phyloP scores from a whole-genome alignment of 306 rosid species.

The Quercus bicolor region DNA sequence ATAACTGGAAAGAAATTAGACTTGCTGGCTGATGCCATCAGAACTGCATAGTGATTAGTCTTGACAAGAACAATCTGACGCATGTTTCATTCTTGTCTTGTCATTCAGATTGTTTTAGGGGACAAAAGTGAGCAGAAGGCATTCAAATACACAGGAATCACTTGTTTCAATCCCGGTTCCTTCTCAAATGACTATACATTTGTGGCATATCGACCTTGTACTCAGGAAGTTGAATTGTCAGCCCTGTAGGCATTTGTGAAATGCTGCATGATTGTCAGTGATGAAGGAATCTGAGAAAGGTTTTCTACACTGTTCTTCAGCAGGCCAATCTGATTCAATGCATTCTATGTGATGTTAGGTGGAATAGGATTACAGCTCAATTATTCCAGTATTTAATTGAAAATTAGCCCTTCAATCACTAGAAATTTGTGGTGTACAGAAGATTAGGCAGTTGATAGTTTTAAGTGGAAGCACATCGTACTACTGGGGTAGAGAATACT shows the following conservation, averaged over 20 bases:
- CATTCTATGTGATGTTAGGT: conserved; percentile 8
- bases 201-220: conserved; percentile 79
- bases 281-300: conserved; percentile 3
- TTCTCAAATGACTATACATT: conserved; percentile 75
- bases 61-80: conserved; percentile 14
- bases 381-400: conserved; percentile 1
- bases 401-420: conserved; percentile 11
- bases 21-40: background rate
- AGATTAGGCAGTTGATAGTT: background rate
- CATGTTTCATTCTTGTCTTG: conserved; percentile 19
- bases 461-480: background rate
- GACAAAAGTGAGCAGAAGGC: conserved; percentile 89
- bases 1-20: background rate
- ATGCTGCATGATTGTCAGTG: background rate
- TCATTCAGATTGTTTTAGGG: conserved; percentile 71
- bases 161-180: conserved; percentile 90
- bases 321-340: conserved; percentile 5
- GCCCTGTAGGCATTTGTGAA: conserved; percentile 40
- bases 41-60: background rate
- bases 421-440: conserved; percentile 32
- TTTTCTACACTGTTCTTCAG: background rate
- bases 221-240: conserved; percentile 88
- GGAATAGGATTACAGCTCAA: conserved; percentile 15
- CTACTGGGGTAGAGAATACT: background rate
- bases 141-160: conserved; percentile 84